Conservation (phyloP, 306 rosid genomes). For the Spatholobus suberectus region DNA sequence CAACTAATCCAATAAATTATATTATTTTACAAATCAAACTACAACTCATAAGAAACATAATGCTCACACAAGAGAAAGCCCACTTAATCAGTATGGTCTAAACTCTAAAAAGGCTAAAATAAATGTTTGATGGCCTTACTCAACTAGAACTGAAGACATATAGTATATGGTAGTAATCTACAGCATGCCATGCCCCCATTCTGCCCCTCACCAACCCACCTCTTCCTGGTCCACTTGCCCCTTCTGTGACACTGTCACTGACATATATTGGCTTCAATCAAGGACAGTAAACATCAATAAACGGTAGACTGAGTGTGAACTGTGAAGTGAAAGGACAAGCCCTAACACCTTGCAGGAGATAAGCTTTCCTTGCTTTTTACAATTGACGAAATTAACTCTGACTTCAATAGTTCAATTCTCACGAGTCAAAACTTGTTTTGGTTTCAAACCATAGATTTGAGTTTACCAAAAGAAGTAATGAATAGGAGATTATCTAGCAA, state of each 20-base stretch:
- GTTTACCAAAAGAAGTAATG: not conserved
- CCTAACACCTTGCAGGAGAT: not conserved
- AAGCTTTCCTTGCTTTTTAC: constrained; percentile 15
- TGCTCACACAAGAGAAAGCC: constrained; percentile 22
- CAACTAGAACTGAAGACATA: not conserved
- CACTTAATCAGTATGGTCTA: not conserved
- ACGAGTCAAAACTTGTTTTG: constrained; percentile 22
- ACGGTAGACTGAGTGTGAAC: not conserved
- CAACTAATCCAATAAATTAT: constrained; percentile 28
- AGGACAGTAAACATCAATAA: not conserved
- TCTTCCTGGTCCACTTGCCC: too few relatives aligned
- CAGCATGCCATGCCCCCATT: not conserved
- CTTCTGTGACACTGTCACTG: too few relatives aligned
- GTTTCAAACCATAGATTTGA: not conserved
- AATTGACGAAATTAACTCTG: not conserved
- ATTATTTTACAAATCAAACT: constrained; percentile 8
- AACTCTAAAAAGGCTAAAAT: constrained; percentile 5
- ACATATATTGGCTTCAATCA: constrained; percentile 1
- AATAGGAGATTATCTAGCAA: constrained; percentile 7
- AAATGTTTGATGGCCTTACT: not conserved
- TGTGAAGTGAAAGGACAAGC: not conserved
- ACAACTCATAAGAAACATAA: constrained; percentile 26
- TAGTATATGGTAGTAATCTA: not conserved
- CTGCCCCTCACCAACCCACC: not conserved
- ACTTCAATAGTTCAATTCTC: constrained; percentile 6